Evolutionary conservation across 1,284 basidiomycete genomes (phyloP).

Genomic region (Anthracocystis setariae): DNA sequence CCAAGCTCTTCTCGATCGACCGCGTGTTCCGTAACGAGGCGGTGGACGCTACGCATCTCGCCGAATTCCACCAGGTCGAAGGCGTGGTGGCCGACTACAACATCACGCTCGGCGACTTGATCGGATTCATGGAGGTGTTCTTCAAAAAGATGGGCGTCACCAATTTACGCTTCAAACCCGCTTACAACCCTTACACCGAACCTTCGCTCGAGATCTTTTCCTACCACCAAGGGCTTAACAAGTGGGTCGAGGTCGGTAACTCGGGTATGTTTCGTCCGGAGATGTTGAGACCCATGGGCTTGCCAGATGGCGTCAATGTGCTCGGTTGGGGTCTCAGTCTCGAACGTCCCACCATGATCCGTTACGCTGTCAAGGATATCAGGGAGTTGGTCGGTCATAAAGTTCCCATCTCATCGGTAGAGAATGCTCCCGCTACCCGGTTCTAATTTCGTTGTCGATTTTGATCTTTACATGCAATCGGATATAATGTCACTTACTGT

Average conservation of each 20-base stretch:
- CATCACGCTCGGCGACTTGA: constrained; percentile 94
- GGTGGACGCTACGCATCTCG: constrained; percentile 98
- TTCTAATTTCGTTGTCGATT: constrained; percentile 39
- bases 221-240: constrained; percentile 91
- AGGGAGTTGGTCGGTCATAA: constrained; percentile 97
- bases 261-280: constrained; percentile 99
- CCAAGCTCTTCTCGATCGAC: constrained; percentile 97
- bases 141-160: constrained; percentile 97
- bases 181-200: constrained; percentile 79
- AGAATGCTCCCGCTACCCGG: constrained; percentile 64
- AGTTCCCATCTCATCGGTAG: constrained; percentile 73
- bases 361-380: constrained; percentile 88
- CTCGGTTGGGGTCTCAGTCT: constrained; percentile 96
- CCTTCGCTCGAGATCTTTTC: constrained; percentile 99
- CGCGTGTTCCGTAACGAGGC: constrained; percentile 99
- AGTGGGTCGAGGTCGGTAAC: constrained; percentile 89
- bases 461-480: not conserved
- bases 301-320: constrained; percentile 95
- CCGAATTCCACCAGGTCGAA: constrained; percentile 99
- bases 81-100: constrained; percentile 96
- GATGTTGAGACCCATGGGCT: constrained; percentile 96
- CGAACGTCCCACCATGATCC: constrained; percentile 98
- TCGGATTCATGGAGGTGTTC: constrained; percentile 78
- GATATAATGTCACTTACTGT: not conserved
- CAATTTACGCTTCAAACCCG: constrained; percentile 94